Evolutionary conservation across 208 protist species (phyloP).

Genomic region (Sergeia podlipaevii): DNA sequence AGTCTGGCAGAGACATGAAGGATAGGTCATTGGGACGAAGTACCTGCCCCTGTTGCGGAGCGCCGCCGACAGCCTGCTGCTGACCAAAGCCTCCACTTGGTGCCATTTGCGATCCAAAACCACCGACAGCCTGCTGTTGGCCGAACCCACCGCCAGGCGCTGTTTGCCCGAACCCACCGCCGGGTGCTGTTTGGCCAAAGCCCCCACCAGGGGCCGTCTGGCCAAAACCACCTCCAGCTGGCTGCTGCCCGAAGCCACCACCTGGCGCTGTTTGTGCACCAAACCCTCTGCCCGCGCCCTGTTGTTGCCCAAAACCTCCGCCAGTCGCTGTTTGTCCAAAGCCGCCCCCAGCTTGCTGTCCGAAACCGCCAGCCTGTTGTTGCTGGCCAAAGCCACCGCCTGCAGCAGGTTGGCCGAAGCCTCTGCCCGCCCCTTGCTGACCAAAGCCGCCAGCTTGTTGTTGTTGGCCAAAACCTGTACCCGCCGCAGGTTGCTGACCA

Average conservation of each 20-base stretch:
- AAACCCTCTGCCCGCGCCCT: slow-evolving; percentile 12
- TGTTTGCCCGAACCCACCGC: slow-evolving; percentile 10
- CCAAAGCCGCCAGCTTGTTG: slow-evolving; percentile 40
- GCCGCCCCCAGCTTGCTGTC: slow-evolving; percentile 15
- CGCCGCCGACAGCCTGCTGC: background rate
- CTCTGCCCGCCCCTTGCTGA: slow-evolving; percentile 8
- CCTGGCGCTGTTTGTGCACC: slow-evolving; percentile 18
- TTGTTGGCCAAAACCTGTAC: slow-evolving; percentile 19
- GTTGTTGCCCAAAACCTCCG: slow-evolving; percentile 32
- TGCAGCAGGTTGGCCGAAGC: slow-evolving; percentile 23
- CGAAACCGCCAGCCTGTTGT: slow-evolving; percentile 17
- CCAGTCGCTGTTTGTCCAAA: slow-evolving; percentile 30
- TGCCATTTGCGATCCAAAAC: background rate
- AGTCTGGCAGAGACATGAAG: slow-evolving; percentile 78
- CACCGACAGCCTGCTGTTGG: background rate
- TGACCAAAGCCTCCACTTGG: background rate
- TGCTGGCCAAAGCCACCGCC: slow-evolving; percentile 15
- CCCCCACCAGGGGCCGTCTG: slow-evolving; percentile 1
- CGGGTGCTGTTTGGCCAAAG: slow-evolving; percentile 12
- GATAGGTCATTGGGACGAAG: slow-evolving; percentile 28
- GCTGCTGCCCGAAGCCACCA: slow-evolving; percentile 26
- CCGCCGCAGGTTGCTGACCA: slow-evolving; percentile 30
- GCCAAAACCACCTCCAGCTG: slow-evolving; percentile 29
- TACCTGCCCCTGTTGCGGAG: slow-evolving; percentile 5
- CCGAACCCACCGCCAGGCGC: slow-evolving; percentile 2